Base-by-base conservation (phyloP, 371 early-diverging fungal genomes). In the Vairimorpha necatrix region DNA sequence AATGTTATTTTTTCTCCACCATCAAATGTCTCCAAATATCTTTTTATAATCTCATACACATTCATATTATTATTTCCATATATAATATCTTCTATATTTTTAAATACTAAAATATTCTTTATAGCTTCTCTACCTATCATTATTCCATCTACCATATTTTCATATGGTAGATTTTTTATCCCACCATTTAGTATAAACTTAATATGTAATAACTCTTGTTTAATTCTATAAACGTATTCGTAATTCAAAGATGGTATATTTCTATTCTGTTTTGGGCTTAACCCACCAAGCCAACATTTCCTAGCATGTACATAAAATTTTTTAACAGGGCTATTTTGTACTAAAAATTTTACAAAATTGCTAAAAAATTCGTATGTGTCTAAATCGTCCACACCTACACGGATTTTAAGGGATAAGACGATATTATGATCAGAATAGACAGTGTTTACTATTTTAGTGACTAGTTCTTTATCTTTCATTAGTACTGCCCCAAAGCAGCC, bases 201-300 rank as follows among this genome's bases (percentile, higher is more conserved):
- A 13, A 89, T 69, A 48, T 89, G 81, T 0, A 90, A 90, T 58
- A 88, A 89, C 60, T 86, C 84, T 50, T 86, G 80, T 38, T 87
- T 87, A 76, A 91, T 79, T 74, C 86, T 84, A 80, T 88, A 87
- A 0, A 90, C 93, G 69, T 89, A 86, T 22, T 87, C 87, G 73
- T 92, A 89, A 72, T 90, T 89, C 4, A 94, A 80, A 24, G 88
- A 89, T 0, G 94, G 94, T 32, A 92, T 84, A 14, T 81, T 87
- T 75, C 92, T 87, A 84, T 94, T 94, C 72, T 92, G 88, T 70
- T 89, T 88, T 0, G 94, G 92, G 22, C 90, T 89, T 4, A 93
- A 77, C 0, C 93, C 93, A 47, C 89, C 87, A 18, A 94, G 86
- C 84, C 89, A 88, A 39, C 91, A 91, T 77, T 91, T 91, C 48